Percentiles rank a stretch among this genome's conserved stretches.
These are phyloP conservation scores for Thamnidium elegans DNA, from an alignment of 192 early-diverging fungal genomes.

Conservation along the genomic window DNA sequence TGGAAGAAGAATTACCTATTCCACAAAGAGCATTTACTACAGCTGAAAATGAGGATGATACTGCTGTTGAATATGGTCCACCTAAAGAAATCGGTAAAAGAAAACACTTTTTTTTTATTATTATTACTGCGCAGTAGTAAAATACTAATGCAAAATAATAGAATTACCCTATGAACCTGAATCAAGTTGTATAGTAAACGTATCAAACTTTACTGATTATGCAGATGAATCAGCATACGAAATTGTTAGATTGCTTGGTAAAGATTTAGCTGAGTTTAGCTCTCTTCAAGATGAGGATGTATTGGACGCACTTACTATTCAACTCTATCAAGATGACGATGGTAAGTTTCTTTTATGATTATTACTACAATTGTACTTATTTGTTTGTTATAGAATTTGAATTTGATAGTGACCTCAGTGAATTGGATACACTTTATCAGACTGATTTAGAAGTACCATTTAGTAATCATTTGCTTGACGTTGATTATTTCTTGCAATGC, in stretches of 20 bases:
- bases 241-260: not conserved
- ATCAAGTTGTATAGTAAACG: not conserved
- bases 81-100: conserved; percentile 10
- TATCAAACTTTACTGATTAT: not conserved
- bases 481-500: not conserved
- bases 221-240: not conserved
- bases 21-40: not conserved
- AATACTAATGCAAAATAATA: not conserved
- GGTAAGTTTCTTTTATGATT: too few species aligned
- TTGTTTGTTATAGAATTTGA: not conserved
- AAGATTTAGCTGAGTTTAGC: not conserved
- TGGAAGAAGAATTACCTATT: not conserved
- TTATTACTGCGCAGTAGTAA: not conserved
- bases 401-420: not conserved
- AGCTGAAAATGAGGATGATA: not conserved
- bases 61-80: conserved; percentile 12
- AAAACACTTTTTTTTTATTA: not conserved
- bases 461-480: not conserved
- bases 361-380: not conserved
- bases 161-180: not conserved
- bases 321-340: too few species aligned
- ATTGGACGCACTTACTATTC: too few species aligned
- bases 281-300: too few species aligned
- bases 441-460: not conserved
- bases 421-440: not conserved